phyloP scores from a whole-genome alignment of 2,329 filamentous ascomycete genomes.

The Xylaria multiplex region DNA sequence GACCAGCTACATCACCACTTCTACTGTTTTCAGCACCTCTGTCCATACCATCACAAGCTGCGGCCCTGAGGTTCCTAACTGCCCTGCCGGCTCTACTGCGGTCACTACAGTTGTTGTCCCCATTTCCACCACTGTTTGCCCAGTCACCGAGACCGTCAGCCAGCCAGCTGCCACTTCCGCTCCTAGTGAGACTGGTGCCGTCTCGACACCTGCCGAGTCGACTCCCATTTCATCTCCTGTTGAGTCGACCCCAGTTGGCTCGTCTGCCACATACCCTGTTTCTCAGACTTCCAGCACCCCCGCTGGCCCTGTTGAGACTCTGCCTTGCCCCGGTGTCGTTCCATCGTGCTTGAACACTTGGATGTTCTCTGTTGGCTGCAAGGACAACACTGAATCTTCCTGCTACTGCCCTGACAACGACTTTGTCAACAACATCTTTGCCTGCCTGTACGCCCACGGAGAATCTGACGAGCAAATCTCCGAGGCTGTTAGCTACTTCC shows the following conservation, averaged over 20 bases:
- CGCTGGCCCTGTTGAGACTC: slow-evolving; percentile 54
- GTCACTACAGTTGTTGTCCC: slow-evolving; percentile 65
- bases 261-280: slow-evolving; percentile 49
- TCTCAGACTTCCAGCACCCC: slow-evolving; percentile 43
- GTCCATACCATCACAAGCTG: slow-evolving; percentile 63
- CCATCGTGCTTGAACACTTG: slow-evolving; percentile 94
- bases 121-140: slow-evolving; percentile 69
- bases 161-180: slow-evolving; percentile 9
- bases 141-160: slow-evolving; percentile 64
- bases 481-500: slow-evolving; percentile 82
- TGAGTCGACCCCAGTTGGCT: slow-evolving; percentile 35
- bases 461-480: slow-evolving; percentile 72
- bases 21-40: slow-evolving; percentile 62
- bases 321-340: slow-evolving; percentile 75
- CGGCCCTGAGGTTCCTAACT: slow-evolving; percentile 62
- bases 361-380: slow-evolving; percentile 78
- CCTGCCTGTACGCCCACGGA: slow-evolving; percentile 83
- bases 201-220: slow-evolving; percentile 40
- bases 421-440: slow-evolving; percentile 82
- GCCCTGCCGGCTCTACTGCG: slow-evolving; percentile 55
- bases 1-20: slow-evolving; percentile 57
- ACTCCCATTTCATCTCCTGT: slow-evolving; percentile 44
- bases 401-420: slow-evolving; percentile 88
- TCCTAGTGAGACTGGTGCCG: slow-evolving; percentile 9
- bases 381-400: slow-evolving; percentile 80